Evolutionary conservation across 192 early-diverging fungal genomes (phyloP).

Genomic region (Haplosporangium gracile): DNA sequence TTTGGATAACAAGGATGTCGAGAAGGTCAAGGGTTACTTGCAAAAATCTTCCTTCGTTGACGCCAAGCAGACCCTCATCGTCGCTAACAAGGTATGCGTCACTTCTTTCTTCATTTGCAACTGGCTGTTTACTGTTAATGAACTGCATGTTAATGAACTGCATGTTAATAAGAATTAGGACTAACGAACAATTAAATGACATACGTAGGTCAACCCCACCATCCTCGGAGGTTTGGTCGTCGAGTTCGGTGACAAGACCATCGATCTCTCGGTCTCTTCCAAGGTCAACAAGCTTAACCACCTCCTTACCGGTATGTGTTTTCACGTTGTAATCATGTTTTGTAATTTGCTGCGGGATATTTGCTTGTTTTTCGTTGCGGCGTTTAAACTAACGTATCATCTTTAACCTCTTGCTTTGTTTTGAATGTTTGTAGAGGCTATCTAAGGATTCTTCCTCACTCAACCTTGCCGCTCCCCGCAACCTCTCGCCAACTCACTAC

Average conservation of each 20-base stretch:
- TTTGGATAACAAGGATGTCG: constrained; percentile 76
- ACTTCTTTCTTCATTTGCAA: background rate
- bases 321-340: background rate
- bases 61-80: constrained; percentile 81
- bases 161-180: background rate
- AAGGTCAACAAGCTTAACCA: constrained; percentile 95
- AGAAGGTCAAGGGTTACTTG: constrained; percentile 78
- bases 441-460: constrained; percentile 10
- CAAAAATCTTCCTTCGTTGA: constrained; percentile 82
- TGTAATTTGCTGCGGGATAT: background rate
- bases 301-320: constrained; percentile 65
- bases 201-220: constrained; percentile 79
- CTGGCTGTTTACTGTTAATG: no score
- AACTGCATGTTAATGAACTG: no score
- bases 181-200: background rate
- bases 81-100: constrained; percentile 80
- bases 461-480: background rate
- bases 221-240: constrained; percentile 95
- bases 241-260: constrained; percentile 96
- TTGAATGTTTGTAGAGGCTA: constrained; percentile 11
- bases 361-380: background rate
- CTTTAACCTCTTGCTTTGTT: background rate
- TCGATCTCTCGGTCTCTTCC: constrained; percentile 94
- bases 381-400: background rate
- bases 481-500: background rate